Percentiles rank a stretch among this genome's conserved stretches.
Evolutionary conservation across 176 grass and related monocot genomes (phyloP).

Genomic region (Luzula sylvatica): DNA sequence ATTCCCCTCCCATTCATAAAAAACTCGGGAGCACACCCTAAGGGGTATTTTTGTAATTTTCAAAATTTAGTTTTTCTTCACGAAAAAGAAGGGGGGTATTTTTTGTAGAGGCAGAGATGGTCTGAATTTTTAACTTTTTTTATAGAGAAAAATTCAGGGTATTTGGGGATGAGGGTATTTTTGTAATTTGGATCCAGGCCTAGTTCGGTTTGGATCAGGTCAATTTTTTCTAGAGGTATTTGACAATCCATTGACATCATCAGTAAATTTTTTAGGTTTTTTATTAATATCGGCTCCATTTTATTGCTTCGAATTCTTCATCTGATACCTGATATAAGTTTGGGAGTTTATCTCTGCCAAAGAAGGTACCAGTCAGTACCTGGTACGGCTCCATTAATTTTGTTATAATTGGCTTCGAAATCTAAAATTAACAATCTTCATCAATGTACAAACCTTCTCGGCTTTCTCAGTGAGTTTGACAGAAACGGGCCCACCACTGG

Average conservation of each 20-base stretch:
- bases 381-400: too few relatives aligned
- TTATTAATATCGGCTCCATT: constrained; percentile 77
- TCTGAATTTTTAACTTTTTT: constrained; percentile 38
- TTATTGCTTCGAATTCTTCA: constrained; percentile 37
- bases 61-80: constrained; percentile 58
- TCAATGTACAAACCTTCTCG: constrained; percentile 11
- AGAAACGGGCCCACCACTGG: constrained; percentile 36
- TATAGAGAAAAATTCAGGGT: constrained; percentile 56
- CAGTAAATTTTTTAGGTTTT: constrained; percentile 55
- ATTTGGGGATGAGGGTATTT: constrained; percentile 45
- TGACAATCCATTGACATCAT: constrained; percentile 90
- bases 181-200: constrained; percentile 56
- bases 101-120: constrained; percentile 53
- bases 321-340: constrained; percentile 24
- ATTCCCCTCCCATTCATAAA: too few relatives aligned
- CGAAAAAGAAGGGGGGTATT: constrained; percentile 64
- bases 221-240: constrained; percentile 64
- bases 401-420: too few relatives aligned
- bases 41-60: constrained; percentile 23
- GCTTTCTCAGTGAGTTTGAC: constrained; percentile 68
- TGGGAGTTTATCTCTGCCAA: too few relatives aligned
- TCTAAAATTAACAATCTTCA: too few relatives aligned
- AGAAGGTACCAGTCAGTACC: too few relatives aligned
- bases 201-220: constrained; percentile 65
- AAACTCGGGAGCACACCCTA: too few relatives aligned